These are phyloP conservation scores for Crithidia bombi DNA, from an alignment of 208 protist species.

Conservation along the genomic window DNA sequence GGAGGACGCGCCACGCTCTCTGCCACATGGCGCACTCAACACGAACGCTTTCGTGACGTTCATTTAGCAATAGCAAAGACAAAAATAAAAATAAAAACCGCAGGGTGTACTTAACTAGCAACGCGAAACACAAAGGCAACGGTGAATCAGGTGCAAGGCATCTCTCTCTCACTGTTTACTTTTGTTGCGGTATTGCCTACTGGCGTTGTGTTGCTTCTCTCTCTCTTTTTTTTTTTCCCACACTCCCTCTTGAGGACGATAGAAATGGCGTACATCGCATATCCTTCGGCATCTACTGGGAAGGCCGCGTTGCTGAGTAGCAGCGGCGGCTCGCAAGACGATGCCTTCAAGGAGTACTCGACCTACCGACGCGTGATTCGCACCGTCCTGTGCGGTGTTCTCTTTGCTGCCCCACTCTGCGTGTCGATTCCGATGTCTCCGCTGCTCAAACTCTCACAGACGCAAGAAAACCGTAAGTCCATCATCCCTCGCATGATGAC, in stretches of 20 bases:
- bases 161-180: constrained; percentile 8
- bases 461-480: constrained; percentile 61
- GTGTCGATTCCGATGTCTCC: constrained; percentile 54
- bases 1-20: too few relatives aligned
- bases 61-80: too few relatives aligned
- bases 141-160: too few relatives aligned
- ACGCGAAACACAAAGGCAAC: too few relatives aligned
- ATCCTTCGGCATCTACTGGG: neutral
- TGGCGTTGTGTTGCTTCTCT: neutral
- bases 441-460: constrained; percentile 60
- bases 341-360: constrained; percentile 36
- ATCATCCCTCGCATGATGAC: constrained; percentile 75
- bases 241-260: too few relatives aligned
- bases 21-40: too few relatives aligned
- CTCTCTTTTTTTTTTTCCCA: constrained; percentile 2
- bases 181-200: neutral
- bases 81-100: too few relatives aligned
- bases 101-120: too few relatives aligned
- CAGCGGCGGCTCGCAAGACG: neutral
- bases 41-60: too few relatives aligned
- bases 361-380: constrained; percentile 44
- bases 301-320: neutral
- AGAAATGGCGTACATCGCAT: constrained; percentile 27
- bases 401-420: constrained; percentile 58
- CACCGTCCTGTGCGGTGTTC: constrained; percentile 45